These are phyloP conservation scores for Leishmania turanica DNA, from an alignment of 208 protist genomes.

Conservation along the genomic window DNA sequence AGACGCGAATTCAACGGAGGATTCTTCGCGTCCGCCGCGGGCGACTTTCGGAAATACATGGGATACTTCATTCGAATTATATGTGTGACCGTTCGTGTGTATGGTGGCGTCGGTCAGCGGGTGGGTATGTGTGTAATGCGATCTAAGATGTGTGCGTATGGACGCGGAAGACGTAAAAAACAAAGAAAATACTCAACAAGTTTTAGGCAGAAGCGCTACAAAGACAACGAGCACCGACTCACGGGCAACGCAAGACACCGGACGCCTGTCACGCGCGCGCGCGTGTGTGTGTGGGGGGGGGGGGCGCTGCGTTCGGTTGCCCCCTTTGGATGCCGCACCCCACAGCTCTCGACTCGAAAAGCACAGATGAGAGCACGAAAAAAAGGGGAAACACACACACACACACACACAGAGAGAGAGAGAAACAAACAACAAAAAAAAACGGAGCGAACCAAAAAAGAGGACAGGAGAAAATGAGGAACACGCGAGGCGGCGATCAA, in stretches of 20 bases:
- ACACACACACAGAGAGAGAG: too few relatives aligned
- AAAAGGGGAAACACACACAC: background rate
- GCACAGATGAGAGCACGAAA: background rate
- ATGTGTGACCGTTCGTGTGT: background rate
- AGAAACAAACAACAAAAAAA: too few relatives aligned
- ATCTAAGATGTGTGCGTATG: background rate
- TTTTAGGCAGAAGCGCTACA: background rate
- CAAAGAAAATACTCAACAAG: background rate
- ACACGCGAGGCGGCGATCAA: background rate
- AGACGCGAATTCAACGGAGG: conserved; percentile 5
- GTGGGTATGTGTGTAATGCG: background rate
- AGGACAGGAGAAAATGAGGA: background rate
- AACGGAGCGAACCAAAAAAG: background rate
- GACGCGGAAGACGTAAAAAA: background rate
- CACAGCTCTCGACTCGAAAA: background rate
- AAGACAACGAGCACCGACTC: background rate
- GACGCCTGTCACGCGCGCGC: background rate
- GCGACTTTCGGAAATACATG: conserved; percentile 14
- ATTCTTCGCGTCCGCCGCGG: background rate
- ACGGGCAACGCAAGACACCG: background rate
- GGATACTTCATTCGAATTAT: conserved; percentile 15
- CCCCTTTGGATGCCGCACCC: background rate
- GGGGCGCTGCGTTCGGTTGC: background rate
- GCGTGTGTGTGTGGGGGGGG: background rate
- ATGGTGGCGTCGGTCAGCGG: background rate